Evolutionary conservation across 2,329 filamentous ascomycete genomes (phyloP).

Genomic region (Paracoccidioides lutzii): DNA sequence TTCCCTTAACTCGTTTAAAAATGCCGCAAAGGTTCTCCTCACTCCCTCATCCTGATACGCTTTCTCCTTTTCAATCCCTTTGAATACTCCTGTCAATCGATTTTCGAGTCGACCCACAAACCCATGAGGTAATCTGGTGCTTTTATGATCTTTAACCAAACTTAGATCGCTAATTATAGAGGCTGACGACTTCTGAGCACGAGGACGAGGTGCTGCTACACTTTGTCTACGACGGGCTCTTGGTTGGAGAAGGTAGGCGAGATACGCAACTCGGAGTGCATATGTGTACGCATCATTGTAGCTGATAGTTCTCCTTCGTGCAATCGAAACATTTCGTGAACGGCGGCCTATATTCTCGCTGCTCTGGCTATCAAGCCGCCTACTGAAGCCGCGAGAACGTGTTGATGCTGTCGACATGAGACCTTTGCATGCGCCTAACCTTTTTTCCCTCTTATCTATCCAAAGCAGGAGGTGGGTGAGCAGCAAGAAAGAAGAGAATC

Average conservation of each 20-base stretch:
- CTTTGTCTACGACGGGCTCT: conserved; percentile 82
- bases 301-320: conserved; percentile 31
- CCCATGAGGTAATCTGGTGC: conserved; percentile 56
- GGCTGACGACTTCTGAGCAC: conserved; percentile 56
- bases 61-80: conserved; percentile 68
- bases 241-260: conserved; percentile 85
- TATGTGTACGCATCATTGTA: conserved; percentile 80
- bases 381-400: conserved; percentile 33
- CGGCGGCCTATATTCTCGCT: conserved; percentile 31
- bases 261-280: conserved; percentile 78
- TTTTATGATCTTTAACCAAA: conserved; percentile 53
- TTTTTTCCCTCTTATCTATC: conserved; percentile 12
- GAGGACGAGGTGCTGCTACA: conserved; percentile 50
- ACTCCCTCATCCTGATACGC: conserved; percentile 85
- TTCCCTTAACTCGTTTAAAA: conserved; percentile 86
- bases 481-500: conserved; percentile 8
- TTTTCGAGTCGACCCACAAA: conserved; percentile 62
- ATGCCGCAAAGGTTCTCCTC: conserved; percentile 87
- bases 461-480: conserved; percentile 15
- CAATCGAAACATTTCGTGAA: conserved; percentile 31
- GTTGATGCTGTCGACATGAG: conserved; percentile 36
- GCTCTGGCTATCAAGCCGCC: conserved; percentile 32
- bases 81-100: conserved; percentile 65
- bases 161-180: conserved; percentile 78
- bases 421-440: neutral